Conservation (phyloP, 768 basidiomycete genomes). For the Tulasnella sp. region DNA sequence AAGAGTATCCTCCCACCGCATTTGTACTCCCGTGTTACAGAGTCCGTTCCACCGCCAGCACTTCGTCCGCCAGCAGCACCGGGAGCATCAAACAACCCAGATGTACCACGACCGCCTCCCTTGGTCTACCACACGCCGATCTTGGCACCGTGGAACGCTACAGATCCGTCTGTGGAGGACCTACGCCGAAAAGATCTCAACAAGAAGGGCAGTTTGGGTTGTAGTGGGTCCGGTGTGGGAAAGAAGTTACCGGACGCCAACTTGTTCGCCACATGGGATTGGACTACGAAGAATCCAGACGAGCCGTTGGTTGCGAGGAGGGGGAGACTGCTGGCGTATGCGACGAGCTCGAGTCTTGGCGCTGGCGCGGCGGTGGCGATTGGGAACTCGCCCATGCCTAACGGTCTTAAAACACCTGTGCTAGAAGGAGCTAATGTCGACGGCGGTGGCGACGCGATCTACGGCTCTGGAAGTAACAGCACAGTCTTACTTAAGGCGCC, state of each 20-base stretch:
- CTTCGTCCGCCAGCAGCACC: neutral
- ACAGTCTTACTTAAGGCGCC: too few relatives aligned
- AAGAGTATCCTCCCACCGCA: constrained; percentile 6
- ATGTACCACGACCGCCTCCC: neutral
- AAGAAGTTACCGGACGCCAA: constrained; percentile 12
- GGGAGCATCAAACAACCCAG: neutral
- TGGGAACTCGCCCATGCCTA: neutral
- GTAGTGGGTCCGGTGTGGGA: neutral
- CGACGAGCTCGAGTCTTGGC: constrained; percentile 2
- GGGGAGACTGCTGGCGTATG: neutral
- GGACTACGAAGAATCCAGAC: constrained; percentile 8
- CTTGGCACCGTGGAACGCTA: constrained; percentile 5
- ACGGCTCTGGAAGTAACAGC: too few relatives aligned
- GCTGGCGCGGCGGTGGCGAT: neutral
- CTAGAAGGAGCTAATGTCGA: too few relatives aligned
- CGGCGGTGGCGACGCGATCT: too few relatives aligned
- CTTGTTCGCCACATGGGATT: constrained; percentile 13
- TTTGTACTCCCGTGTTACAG: constrained; percentile 7
- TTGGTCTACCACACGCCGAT: neutral
- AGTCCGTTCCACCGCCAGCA: constrained; percentile 12
- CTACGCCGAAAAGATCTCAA: neutral
- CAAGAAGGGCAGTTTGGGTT: neutral
- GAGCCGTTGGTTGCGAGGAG: constrained; percentile 8
- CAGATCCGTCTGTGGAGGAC: constrained; percentile 3
- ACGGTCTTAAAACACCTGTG: too few relatives aligned